Conservation (phyloP, 805 yeast species). For the Scheffersomyces amazonensis region DNA sequence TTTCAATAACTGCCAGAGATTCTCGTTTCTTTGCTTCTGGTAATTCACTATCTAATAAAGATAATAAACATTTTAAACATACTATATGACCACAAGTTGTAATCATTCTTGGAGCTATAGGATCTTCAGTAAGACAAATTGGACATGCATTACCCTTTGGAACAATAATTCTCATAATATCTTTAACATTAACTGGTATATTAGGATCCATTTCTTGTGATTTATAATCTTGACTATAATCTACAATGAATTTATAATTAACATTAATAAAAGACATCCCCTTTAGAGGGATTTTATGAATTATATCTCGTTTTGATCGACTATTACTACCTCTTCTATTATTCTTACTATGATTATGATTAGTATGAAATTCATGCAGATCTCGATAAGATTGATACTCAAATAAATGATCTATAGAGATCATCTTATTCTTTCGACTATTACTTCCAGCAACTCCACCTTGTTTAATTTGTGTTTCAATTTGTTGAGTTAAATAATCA, state of each 20-base stretch:
- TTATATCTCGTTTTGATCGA: conserved; percentile 4
- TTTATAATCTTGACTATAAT: conserved; percentile 51
- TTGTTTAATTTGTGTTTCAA: conserved; percentile 12
- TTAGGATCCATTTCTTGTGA: conserved; percentile 73
- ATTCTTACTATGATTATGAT: conserved; percentile 12
- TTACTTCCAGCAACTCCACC: conserved; percentile 8
- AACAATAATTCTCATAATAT: conserved; percentile 69
- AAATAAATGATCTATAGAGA: conserved; percentile 55
- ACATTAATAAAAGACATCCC: conserved; percentile 79
- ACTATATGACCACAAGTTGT: conserved; percentile 87
- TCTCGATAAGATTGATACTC: conserved; percentile 49
- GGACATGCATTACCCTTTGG: conserved; percentile 84
- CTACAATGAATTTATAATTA: conserved; percentile 80
- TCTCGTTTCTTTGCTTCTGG: conserved; percentile 37
- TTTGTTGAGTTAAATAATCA: conserved; percentile 7
- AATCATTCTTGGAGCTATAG: conserved; percentile 92
- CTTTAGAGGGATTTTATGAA: conserved; percentile 42
- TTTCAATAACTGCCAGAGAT: conserved; percentile 35
- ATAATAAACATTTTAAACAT: conserved; percentile 77
- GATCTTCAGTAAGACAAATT: conserved; percentile 79
- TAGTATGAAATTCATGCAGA: conserved; percentile 21
- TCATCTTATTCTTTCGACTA: conserved; percentile 10
- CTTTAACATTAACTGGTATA: conserved; percentile 57
- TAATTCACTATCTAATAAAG: conserved; percentile 59
- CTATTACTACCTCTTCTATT: conserved; percentile 12